These are phyloP conservation scores for Fistulina hepatica DNA, from an alignment of 1,284 basidiomycete species.

Conservation along the genomic window DNA sequence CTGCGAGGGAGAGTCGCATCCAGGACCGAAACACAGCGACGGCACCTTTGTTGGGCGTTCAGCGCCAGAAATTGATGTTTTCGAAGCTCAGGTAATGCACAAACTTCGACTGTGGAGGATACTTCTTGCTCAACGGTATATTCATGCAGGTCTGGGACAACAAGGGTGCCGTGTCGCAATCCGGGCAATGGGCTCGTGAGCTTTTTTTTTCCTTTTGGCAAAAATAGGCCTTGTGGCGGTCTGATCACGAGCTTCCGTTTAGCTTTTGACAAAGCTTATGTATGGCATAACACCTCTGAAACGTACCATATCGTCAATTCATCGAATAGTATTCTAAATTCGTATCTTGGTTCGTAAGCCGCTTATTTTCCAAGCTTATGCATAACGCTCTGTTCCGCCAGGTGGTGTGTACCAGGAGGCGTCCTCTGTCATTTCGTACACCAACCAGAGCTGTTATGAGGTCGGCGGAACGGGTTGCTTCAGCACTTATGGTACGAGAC, in stretches of 20 bases:
- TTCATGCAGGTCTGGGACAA: slow-evolving; percentile 3
- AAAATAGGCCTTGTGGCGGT: neutral
- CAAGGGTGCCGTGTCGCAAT: slow-evolving; percentile 37
- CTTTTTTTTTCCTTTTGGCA: slow-evolving; percentile 30
- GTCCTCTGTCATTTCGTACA: slow-evolving; percentile 23
- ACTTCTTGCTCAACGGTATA: neutral
- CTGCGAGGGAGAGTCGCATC: slow-evolving; percentile 44
- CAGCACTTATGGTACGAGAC: neutral
- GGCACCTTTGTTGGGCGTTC: slow-evolving; percentile 42
- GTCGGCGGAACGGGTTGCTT: neutral
- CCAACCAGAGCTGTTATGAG: slow-evolving; percentile 33
- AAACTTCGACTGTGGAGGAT: too few species aligned
- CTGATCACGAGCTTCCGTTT: too few species aligned
- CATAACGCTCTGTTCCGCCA: neutral
- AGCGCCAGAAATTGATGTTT: slow-evolving; percentile 39
- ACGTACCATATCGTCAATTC: too few species aligned
- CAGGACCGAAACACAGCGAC: slow-evolving; percentile 45
- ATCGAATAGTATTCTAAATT: slow-evolving; percentile 36
- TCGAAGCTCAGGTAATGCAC: slow-evolving; percentile 22
- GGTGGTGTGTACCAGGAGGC: slow-evolving; percentile 26
- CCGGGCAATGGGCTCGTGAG: slow-evolving; percentile 37
- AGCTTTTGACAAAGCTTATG: slow-evolving; percentile 20
- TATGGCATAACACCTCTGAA: slow-evolving; percentile 33
- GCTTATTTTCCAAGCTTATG: slow-evolving; percentile 1
- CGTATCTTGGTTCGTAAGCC: too few species aligned